Evolutionary conservation across 176 grass and related monocot species (phyloP).

Genomic region (Oryza australiensis): DNA sequence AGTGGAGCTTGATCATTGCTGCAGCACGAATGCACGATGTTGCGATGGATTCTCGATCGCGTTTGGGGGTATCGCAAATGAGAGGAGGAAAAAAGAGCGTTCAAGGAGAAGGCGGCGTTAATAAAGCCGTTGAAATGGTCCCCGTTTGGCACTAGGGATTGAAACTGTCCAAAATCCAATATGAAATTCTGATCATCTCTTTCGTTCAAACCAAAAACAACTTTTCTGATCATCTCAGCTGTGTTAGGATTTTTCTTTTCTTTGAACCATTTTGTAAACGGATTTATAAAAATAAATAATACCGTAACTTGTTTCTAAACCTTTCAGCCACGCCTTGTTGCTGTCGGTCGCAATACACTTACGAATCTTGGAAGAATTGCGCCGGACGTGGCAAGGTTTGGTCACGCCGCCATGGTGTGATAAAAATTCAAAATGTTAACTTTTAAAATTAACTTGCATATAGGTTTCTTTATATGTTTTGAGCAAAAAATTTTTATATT

Average conservation of each 20-base stretch:
- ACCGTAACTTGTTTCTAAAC: too few relatives aligned
- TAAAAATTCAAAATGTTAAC: neutral
- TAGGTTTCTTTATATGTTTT: neutral
- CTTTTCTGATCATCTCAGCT: too few relatives aligned
- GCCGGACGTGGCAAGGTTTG: too few relatives aligned
- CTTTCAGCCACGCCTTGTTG: too few relatives aligned
- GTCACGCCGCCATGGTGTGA: too few relatives aligned
- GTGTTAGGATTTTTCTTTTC: neutral
- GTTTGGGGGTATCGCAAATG: neutral
- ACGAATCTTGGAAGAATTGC: too few relatives aligned
- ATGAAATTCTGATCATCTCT: too few relatives aligned
- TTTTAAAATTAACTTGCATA: neutral
- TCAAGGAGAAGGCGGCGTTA: neutral
- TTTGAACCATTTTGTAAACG: neutral
- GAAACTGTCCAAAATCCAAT: neutral
- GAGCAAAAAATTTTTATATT: neutral
- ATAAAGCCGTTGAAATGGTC: neutral
- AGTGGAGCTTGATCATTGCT: constrained; percentile 26
- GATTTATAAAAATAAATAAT: neutral
- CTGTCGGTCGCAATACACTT: too few relatives aligned
- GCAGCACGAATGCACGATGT: neutral
- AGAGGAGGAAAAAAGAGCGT: neutral
- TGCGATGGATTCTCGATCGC: neutral
- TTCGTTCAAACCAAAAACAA: too few relatives aligned
- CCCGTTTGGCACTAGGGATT: neutral